Percentiles rank a stretch among this genome's conserved stretches.
phyloP scores from a whole-genome alignment of 441 rosid genomes.

The Adansonia gregorii region DNA sequence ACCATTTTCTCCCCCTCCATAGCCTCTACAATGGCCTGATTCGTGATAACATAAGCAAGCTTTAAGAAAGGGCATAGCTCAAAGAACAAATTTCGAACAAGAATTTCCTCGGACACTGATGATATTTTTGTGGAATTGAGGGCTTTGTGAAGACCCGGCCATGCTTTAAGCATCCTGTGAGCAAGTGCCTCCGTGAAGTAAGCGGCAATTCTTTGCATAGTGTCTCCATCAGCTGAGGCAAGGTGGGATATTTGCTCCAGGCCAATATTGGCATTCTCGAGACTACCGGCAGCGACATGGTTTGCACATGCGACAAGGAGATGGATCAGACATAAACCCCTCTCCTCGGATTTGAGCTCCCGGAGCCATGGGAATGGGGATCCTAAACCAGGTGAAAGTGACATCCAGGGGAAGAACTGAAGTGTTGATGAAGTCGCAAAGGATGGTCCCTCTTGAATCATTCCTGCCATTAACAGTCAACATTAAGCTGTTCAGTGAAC shows the following conservation, averaged over 20 bases:
- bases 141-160: conserved; percentile 74
- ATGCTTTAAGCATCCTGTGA: conserved; percentile 61
- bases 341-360: conserved; percentile 65
- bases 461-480: conserved; percentile 44
- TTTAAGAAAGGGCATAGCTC: conserved; percentile 73
- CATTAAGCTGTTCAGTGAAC: conserved; percentile 6
- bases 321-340: conserved; percentile 64
- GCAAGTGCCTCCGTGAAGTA: conserved; percentile 77
- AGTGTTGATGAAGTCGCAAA: conserved; percentile 56
- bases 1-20: conserved; percentile 76
- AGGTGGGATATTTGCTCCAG: conserved; percentile 69
- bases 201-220: conserved; percentile 73
- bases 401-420: conserved; percentile 60
- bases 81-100: conserved; percentile 59
- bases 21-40: conserved; percentile 69
- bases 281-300: conserved; percentile 61
- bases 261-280: conserved; percentile 59
- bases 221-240: conserved; percentile 70
- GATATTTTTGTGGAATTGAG: conserved; percentile 58
- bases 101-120: conserved; percentile 49
- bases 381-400: conserved; percentile 62
- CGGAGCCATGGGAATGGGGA: conserved; percentile 61
- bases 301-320: conserved; percentile 59
- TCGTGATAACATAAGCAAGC: conserved; percentile 60
- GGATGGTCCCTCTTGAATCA: conserved; percentile 67